Base-by-base conservation (phyloP, 78 protist species). In the Corallochytrium limacisporum region DNA sequence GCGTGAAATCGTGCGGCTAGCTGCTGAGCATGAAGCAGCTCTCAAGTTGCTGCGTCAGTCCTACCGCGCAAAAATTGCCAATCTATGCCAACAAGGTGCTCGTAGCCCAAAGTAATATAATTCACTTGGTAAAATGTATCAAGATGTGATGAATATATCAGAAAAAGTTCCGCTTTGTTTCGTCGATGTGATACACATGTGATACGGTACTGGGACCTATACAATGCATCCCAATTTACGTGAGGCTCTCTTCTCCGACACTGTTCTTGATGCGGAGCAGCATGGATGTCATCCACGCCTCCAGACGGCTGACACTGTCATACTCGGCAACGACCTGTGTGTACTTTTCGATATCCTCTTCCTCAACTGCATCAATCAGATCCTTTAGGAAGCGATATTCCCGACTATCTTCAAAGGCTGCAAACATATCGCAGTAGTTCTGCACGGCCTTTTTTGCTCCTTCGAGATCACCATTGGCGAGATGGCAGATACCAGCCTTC, bases 201-300 rank as follows among this genome's bases (percentile, higher is more conserved):
- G n/a, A n/a, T n/a, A n/a, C n/a, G n/a, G n/a, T n/a, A n/a, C n/a
- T n/a, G n/a, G 48, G 48, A 18, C 48, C 48, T 18, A 43, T 43
- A 15, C 48, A 43, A 43, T 43, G 13, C 48, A 43, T 18, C 0
- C 16, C 48, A 53, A 15, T 24, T 13, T 57, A 57, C 63, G 63
- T 57, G 31, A 57, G 42, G 32, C 63, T 57, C 63, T 57, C 63
- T 13, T 57, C 63, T 39, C 33, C 63, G 37, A 39, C 18, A 44
- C 31, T 20, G 49, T 65, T 43, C 81, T 81, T 75, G 62, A 77
- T 60, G 39, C 66, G 44, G 26, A 83, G 68, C 32, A 83, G 62
- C 28, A 83, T 13, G 12, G 70, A 28, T n/a, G 82, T 78, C 66
- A 55, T 65, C 86, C 84, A 74, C 0, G 29, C 44, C 29, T 74